Evolutionary conservation across 768 basidiomycete species (phyloP), one percentile per base, ranked within the genome.

Genomic region (Hortiboletus flavorubellus): DNA sequence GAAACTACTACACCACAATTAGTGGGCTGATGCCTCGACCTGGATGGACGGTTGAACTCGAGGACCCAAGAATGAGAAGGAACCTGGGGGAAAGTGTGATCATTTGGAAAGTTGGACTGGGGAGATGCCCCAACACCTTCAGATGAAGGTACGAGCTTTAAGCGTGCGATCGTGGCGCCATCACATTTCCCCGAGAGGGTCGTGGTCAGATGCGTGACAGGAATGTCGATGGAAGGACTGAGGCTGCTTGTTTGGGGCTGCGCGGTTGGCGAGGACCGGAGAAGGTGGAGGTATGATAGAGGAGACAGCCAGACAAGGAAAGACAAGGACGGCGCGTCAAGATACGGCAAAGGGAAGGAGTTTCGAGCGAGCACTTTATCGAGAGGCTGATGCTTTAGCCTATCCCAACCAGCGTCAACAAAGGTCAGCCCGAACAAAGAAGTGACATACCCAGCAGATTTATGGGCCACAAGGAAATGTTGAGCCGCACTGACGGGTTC

Each of bases 221-320:
- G 70, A 23, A 91, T 75, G 61, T 91, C 87, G 42, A 35, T 58
- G 39, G 46, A 51, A 39, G 58, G 65, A 55, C 15, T 54, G 29
- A 54, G 58, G 58, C 12, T 64, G 9, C 40, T 46, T 59, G 59
- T 31, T 64, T 41, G 37, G 60, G 55, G 29, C 53, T 53, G 46
- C 16, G 51, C 11, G 9, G 61, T 41, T 4, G 72, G 54, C 5
- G 70, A 65, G 16, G 64, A 62, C n/a, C 76, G 80, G 21, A 83
- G 71, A 33, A 91, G 75, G 31, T 80, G 75, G 33, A 93, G 77
- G 63, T 93, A 93, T 8, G 83, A 78, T 2, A 76, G 69, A 0
- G 91, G 87, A 0, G 91, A 88, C 37, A 88, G 59, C 66, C 89
- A 80, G 30, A 83, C 77, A 9, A 93, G 75, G 67, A 93, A 91